phyloP scores from a whole-genome alignment of 2,329 filamentous ascomycete species.

The Alternaria triticina region DNA sequence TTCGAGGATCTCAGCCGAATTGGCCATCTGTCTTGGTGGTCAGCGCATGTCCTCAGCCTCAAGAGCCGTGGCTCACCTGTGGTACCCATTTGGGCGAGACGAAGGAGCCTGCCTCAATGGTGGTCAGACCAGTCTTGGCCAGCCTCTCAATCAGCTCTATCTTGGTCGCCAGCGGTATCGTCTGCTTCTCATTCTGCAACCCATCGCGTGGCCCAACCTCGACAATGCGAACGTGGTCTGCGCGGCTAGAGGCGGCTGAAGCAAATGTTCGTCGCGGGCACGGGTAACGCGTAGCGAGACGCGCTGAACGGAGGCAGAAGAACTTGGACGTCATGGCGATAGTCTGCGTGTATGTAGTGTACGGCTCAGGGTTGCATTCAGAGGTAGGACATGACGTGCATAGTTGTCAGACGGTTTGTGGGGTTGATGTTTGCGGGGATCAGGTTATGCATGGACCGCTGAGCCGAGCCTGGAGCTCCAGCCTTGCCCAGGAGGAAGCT shows the following conservation, averaged over 20 bases:
- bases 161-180: conserved; percentile 74
- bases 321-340: conserved; percentile 40
- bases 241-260: conserved; percentile 40
- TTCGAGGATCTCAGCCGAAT: conserved; percentile 75
- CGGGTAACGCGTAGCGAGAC: conserved; percentile 45
- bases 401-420: conserved; percentile 15
- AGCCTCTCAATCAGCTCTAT: conserved; percentile 76
- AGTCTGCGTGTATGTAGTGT: neutral
- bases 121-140: conserved; percentile 69
- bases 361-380: neutral
- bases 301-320: conserved; percentile 38
- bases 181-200: conserved; percentile 81
- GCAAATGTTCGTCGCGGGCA: conserved; percentile 37
- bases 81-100: conserved; percentile 86
- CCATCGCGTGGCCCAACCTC: conserved; percentile 87
- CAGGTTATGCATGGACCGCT: conserved; percentile 17
- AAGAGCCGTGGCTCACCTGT: conserved; percentile 60
- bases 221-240: conserved; percentile 66
- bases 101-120: conserved; percentile 83
- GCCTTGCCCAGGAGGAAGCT: neutral
- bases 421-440: conserved; percentile 23
- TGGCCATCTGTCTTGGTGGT: conserved; percentile 68
- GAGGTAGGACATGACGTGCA: conserved; percentile 14
- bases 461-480: neutral
- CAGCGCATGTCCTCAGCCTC: conserved; percentile 47